These are phyloP conservation scores for Cryptosporidium sp. DNA, from an alignment of 169 alveolate genomes.

Conservation along the genomic window DNA sequence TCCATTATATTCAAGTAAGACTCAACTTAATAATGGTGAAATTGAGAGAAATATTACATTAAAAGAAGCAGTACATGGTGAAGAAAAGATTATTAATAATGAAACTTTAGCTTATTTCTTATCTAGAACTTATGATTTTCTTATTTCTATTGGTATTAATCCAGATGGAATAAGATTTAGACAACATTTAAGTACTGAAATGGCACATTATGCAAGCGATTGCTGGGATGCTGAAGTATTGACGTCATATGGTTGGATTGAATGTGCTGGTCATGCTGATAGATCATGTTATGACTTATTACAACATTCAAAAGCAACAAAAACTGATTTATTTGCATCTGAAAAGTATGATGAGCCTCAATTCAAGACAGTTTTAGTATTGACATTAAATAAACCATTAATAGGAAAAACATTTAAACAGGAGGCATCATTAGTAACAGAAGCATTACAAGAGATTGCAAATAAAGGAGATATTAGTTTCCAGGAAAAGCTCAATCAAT, in stretches of 20 bases:
- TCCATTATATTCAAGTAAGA: slow-evolving; percentile 90
- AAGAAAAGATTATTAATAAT: slow-evolving; percentile 86
- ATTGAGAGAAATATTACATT: slow-evolving; percentile 83
- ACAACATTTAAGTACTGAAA: slow-evolving; percentile 96
- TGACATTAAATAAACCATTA: slow-evolving; percentile 88
- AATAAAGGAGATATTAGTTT: slow-evolving; percentile 77
- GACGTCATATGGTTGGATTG: slow-evolving; percentile 97
- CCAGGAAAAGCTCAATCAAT: slow-evolving; percentile 73
- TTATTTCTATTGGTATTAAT: slow-evolving; percentile 91
- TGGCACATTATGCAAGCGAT: slow-evolving; percentile 99
- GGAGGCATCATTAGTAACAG: slow-evolving; percentile 79
- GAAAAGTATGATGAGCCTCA: slow-evolving; percentile 90
- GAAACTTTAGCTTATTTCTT: slow-evolving; percentile 97
- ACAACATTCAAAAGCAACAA: slow-evolving; percentile 91
- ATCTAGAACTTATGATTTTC: slow-evolving; percentile 94
- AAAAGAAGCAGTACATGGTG: slow-evolving; percentile 91
- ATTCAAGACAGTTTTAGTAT: slow-evolving; percentile 84
- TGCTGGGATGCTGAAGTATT: slow-evolving; percentile 99
- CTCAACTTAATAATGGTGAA: slow-evolving; percentile 82
- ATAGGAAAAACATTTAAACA: slow-evolving; percentile 90
- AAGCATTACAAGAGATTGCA: slow-evolving; percentile 77
- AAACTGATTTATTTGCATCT: slow-evolving; percentile 90
- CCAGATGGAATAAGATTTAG: slow-evolving; percentile 94
- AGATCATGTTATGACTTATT: slow-evolving; percentile 94
- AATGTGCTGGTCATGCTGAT: slow-evolving; percentile 98